phyloP scores from a whole-genome alignment of 495 filamentous ascomycete species.

The Podospora sp. region DNA sequence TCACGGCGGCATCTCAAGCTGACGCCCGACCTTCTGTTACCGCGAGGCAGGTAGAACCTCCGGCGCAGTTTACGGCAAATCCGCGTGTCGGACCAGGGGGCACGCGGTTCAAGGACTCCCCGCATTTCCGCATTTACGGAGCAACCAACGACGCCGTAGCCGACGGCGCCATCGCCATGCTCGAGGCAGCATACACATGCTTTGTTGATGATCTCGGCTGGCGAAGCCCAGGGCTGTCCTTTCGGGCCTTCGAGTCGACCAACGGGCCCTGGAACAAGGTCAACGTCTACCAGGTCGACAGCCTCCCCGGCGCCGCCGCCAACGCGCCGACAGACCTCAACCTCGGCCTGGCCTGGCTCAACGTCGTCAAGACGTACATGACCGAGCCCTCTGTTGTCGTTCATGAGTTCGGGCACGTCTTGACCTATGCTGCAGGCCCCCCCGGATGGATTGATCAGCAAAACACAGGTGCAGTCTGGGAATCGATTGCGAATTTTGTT shows the following conservation, averaged over 20 bases:
- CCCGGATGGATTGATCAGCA: slow-evolving; percentile 47
- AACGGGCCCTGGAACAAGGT: slow-evolving; percentile 47
- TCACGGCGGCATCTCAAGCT: not conserved
- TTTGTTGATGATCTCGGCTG: slow-evolving; percentile 46
- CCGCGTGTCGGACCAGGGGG: slow-evolving; percentile 43
- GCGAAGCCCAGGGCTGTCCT: slow-evolving; percentile 46
- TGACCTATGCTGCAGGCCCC: slow-evolving; percentile 41
- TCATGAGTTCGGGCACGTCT: slow-evolving; percentile 50
- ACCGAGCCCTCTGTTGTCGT: slow-evolving; percentile 42
- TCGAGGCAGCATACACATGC: slow-evolving; percentile 49
- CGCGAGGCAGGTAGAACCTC: slow-evolving; percentile 20
- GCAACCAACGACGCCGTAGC: slow-evolving; percentile 33
- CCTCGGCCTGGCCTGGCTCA: slow-evolving; percentile 43
- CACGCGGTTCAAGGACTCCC: slow-evolving; percentile 42
- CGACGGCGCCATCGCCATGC: slow-evolving; percentile 34
- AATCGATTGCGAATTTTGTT: slow-evolving; percentile 49
- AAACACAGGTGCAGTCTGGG: slow-evolving; percentile 52
- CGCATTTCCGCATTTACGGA: slow-evolving; percentile 50
- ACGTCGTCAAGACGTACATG: slow-evolving; percentile 46
- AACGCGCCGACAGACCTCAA: slow-evolving; percentile 41
- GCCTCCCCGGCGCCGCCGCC: slow-evolving; percentile 43
- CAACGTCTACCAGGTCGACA: slow-evolving; percentile 46
- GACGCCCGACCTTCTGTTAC: not conserved
- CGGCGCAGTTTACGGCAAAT: slow-evolving; percentile 44
- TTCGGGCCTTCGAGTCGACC: slow-evolving; percentile 35